Evolutionary conservation across 331 rosid genomes (phyloP), one percentile per base, ranked within the genome.

Genomic region (Quercus tomentella): DNA sequence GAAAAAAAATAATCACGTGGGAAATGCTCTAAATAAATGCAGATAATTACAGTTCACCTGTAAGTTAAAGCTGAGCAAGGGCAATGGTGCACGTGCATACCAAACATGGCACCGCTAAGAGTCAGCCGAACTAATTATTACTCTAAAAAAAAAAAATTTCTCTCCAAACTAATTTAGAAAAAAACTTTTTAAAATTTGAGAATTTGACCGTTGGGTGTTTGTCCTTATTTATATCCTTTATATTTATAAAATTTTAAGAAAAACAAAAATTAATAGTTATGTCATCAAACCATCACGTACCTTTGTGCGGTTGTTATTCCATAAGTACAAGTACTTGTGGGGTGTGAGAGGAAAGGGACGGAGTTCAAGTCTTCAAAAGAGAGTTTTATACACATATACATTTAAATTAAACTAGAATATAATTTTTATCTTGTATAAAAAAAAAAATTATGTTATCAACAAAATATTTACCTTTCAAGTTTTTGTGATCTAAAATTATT

Each of bases 291-390:
- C 0, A 2, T 8, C 43, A 3, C 0, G 1, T 2, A 37, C 3
- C 0, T 37, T 37, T 2, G 0, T 37, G 1, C 0, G 0, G 0
- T 37, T 1, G 0, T 7, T 0, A 37, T 0, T 37, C 0, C 2
- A 37, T 0, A 35, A 35, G 0, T 6, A 6, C 7, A 37, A 7
- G 3, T 37, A 2, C 1, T 7, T 7, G 3, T 37, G 0, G 1
- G 3, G 10, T 7, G 0, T 37, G 10, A 2, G 0, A 7, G 11
- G 1, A 0, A 37, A 37, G 0, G 0, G 0, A 0, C 0, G 0
- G 0, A 0, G 0, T 8, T 37, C 3, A 37, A 37, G 2, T 37
- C 0, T 7, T 0, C 0, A 37, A 0, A 0, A 37, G 3, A 2
- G 3, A 37, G 0, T 0, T 7, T 7, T 0, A 7, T 2, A 37